Evolutionary conservation across 2,329 filamentous ascomycete species (phyloP).

Genomic region (Fusarium solani-melongenae): DNA sequence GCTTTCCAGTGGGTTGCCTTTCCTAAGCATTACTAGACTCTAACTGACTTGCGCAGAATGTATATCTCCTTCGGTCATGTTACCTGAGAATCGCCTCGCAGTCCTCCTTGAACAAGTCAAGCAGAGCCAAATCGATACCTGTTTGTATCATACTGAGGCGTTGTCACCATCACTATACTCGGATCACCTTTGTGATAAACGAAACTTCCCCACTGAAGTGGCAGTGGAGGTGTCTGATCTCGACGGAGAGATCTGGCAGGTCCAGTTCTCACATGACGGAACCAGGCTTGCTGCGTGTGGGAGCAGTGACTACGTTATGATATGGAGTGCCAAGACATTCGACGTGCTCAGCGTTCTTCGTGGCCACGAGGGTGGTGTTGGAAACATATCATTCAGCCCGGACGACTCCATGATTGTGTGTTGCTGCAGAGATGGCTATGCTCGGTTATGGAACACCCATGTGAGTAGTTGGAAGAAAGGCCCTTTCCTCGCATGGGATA

Average conservation of each 20-base stretch:
- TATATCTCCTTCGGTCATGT: constrained; percentile 96
- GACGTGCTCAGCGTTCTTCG: constrained; percentile 69
- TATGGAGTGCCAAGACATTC: constrained; percentile 84
- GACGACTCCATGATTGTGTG: constrained; percentile 88
- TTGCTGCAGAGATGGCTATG: constrained; percentile 79
- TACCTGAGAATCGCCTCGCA: constrained; percentile 89
- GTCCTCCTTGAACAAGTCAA: constrained; percentile 86
- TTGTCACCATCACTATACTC: constrained; percentile 85
- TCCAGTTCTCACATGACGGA: constrained; percentile 91
- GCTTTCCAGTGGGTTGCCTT: constrained; percentile 75
- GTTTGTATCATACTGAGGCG: constrained; percentile 88
- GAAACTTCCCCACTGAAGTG: constrained; percentile 80
- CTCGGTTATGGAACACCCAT: constrained; percentile 78
- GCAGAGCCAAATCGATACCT: constrained; percentile 82
- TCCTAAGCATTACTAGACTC: not conserved
- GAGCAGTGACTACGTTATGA: constrained; percentile 76
- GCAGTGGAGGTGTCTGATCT: constrained; percentile 78
- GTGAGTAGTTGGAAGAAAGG: constrained; percentile 57
- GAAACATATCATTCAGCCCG: constrained; percentile 90
- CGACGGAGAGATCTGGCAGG: constrained; percentile 88
- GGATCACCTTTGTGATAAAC: constrained; percentile 85
- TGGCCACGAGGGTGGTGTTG: constrained; percentile 77
- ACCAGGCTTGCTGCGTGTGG: constrained; percentile 85
- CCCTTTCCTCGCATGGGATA: not conserved
- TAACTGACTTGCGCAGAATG: constrained; percentile 65